These are phyloP conservation scores for Meyerozyma sp. DNA, from an alignment of 1,139 yeast genomes.

Conservation along the genomic window DNA sequence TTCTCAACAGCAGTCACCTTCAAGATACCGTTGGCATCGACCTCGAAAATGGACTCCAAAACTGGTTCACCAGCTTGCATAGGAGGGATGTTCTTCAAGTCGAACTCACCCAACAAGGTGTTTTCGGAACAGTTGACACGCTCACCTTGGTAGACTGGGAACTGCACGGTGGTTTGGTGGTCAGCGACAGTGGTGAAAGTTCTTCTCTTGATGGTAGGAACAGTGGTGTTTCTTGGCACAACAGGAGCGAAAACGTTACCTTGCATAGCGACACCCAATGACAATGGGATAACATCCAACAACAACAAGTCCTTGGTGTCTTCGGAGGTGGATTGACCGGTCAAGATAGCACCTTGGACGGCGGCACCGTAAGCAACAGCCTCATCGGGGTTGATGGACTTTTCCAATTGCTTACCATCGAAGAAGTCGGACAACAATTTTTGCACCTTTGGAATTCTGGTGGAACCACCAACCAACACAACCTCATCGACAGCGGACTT, in stretches of 20 bases:
- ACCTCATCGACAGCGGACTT: conserved; percentile 91
- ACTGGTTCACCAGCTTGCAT: conserved; percentile 99
- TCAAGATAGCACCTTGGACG: conserved; percentile 97
- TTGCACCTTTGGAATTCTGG: conserved; percentile 99
- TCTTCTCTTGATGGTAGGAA: conserved; percentile 99
- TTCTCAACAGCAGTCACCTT: conserved; percentile 99
- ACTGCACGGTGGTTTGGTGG: conserved; percentile 98
- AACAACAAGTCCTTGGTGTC: conserved; percentile 96
- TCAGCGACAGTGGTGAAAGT: conserved; percentile 99
- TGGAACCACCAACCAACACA: conserved; percentile 99
- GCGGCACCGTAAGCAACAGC: conserved; percentile 99
- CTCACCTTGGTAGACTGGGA: conserved; percentile 99
- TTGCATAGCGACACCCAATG: conserved; percentile 99
- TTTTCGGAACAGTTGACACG: conserved; percentile 99
- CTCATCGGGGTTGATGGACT: conserved; percentile 98
- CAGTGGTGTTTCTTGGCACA: conserved; percentile 99
- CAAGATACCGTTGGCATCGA: conserved; percentile 99
- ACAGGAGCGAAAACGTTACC: conserved; percentile 99
- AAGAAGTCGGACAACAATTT: conserved; percentile 96
- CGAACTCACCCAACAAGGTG: conserved; percentile 99
- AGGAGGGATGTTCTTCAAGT: conserved; percentile 98
- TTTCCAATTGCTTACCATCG: conserved; percentile 95
- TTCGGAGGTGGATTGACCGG: conserved; percentile 96
- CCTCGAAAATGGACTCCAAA: conserved; percentile 98
- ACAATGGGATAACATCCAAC: conserved; percentile 97